Evolutionary conservation across 352 stramenopile species (phyloP).

Genomic region (Thalassiosira hispida): DNA sequence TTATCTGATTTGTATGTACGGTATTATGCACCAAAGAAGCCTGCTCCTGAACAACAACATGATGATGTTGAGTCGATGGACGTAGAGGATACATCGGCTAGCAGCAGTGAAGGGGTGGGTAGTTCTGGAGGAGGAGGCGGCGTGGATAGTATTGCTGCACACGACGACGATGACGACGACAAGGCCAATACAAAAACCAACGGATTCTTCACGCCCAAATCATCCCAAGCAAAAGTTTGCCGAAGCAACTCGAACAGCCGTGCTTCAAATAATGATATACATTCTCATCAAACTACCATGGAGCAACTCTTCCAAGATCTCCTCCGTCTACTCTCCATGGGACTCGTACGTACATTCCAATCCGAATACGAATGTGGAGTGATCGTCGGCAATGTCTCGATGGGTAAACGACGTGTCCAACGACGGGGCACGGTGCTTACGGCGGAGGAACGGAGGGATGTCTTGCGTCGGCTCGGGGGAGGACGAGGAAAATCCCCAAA

Average conservation of each 20-base stretch:
- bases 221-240: not conserved
- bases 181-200: constrained; percentile 3
- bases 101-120: constrained; percentile 1
- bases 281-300: constrained; percentile 46
- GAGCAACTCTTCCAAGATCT: constrained; percentile 63
- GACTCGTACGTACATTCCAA: constrained; percentile 72
- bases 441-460: constrained; percentile 56
- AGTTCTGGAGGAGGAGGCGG: not conserved
- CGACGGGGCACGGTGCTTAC: constrained; percentile 55
- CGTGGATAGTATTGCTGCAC: not conserved
- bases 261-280: not conserved
- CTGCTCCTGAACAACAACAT: not conserved
- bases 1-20: constrained; percentile 70
- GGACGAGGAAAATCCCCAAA: constrained; percentile 10
- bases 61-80: not conserved
- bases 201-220: constrained; percentile 36
- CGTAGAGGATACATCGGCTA: constrained; percentile 5
- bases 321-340: constrained; percentile 54
- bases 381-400: constrained; percentile 47
- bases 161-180: not conserved
- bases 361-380: constrained; percentile 80
- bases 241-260: not conserved
- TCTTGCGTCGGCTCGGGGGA: constrained; percentile 65
- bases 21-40: constrained; percentile 71
- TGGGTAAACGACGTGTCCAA: constrained; percentile 1